Evolutionary conservation across 1,139 yeast species (phyloP).

Genomic region (Pichia kudriavzevii): DNA sequence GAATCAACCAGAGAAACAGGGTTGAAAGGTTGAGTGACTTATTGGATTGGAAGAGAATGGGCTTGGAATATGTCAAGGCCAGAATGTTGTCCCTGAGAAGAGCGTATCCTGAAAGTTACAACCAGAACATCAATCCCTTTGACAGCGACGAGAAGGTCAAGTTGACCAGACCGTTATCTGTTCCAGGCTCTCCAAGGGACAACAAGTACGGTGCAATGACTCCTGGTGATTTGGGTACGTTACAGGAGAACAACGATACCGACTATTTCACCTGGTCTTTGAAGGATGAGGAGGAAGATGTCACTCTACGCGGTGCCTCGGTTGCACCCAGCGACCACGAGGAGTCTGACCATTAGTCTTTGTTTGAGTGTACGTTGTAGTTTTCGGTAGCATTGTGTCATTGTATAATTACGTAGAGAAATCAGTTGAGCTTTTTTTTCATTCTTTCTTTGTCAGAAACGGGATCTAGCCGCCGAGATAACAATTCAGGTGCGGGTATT

Average conservation of each 20-base stretch:
- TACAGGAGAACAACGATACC: slow-evolving; percentile 79
- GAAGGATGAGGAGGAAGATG: slow-evolving; percentile 39
- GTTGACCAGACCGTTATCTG: slow-evolving; percentile 85
- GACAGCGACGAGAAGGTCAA: slow-evolving; percentile 48
- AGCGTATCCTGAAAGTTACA: slow-evolving; percentile 86
- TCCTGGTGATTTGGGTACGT: slow-evolving; percentile 95
- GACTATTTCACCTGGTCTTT: slow-evolving; percentile 73
- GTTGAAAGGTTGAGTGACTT: slow-evolving; percentile 90
- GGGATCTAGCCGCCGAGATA: no score
- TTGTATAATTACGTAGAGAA: no score
- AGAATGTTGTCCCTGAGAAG: slow-evolving; percentile 85
- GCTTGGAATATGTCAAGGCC: slow-evolving; percentile 91
- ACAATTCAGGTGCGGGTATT: no score
- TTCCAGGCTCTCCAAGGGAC: slow-evolving; percentile 90
- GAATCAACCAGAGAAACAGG: slow-evolving; percentile 96
- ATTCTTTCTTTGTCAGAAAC: no score
- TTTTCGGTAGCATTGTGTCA: no score
- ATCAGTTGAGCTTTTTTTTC: no score
- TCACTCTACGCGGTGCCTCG: slow-evolving; percentile 34
- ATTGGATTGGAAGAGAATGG: slow-evolving; percentile 98
- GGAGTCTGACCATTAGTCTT: slow-evolving; percentile 11
- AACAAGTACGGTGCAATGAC: slow-evolving; percentile 67
- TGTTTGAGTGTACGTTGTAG: no score
- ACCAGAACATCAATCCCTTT: slow-evolving; percentile 46
- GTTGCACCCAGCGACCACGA: slow-evolving; percentile 30